Evolutionary conservation across 2,329 filamentous ascomycete species (phyloP).

Genomic region (Aspergillus nomiae): DNA sequence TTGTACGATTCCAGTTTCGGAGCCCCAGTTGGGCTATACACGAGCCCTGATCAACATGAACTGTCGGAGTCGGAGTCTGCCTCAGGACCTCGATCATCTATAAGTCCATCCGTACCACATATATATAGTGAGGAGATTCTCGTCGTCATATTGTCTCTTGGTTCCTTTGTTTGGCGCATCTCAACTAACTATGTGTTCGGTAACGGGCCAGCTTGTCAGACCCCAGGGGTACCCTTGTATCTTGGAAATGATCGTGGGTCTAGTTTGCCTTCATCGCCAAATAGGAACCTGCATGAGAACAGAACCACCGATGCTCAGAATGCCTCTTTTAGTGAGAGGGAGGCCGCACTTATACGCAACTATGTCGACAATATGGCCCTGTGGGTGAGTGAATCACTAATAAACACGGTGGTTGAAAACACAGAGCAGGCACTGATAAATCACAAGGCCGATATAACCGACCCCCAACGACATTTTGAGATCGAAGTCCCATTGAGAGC

Average conservation of each 20-base stretch:
- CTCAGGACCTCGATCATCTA: background rate
- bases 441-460: constrained; percentile 34
- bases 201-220: background rate
- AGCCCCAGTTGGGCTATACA: background rate
- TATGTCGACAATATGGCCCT: constrained; percentile 38
- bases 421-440: background rate
- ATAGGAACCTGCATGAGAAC: background rate
- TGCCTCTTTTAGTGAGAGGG: constrained; percentile 18
- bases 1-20: background rate
- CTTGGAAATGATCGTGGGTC: background rate
- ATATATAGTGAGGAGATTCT: background rate
- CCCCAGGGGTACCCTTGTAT: background rate
- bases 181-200: background rate
- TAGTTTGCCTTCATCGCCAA: background rate
- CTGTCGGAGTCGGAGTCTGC: background rate
- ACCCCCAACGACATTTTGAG: constrained; percentile 34
- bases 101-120: background rate
- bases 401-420: background rate
- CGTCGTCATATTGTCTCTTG: background rate
- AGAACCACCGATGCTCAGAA: background rate
- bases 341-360: constrained; percentile 28
- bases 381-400: constrained; percentile 25
- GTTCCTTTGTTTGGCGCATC: background rate
- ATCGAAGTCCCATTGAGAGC: constrained; percentile 33
- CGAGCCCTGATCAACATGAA: background rate